Base-by-base conservation (phyloP, 1,139 yeast species). In the Debaryomyces nepalensis region DNA sequence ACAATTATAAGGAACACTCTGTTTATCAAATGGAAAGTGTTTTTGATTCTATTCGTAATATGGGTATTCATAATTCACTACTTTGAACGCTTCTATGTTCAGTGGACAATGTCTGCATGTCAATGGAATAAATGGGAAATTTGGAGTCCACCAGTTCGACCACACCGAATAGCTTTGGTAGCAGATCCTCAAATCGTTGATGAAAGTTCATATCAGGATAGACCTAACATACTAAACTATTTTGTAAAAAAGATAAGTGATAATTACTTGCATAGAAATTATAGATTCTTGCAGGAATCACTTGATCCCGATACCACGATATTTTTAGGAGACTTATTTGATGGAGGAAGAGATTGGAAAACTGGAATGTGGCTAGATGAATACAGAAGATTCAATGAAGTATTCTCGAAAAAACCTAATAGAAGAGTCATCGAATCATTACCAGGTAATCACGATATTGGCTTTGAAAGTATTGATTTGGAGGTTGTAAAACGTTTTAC, bases 361-460 rank as follows among this genome's bases (percentile, higher is more conserved):
- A 57, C 59, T 40, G 48, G 53, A 2, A 69, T 64, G 15, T 93
- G 98, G 97, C 57, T 76, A 26, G 66, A 72, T n/a, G 98, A 93
- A 60, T 84, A 76, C 54, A 57, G 61, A 20, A 68, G 99, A 42
- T 93, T 87, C 61, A 75, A 77, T 53, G 52, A 62, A 2, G 78
- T 93, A 1, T 93, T 87, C 59, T 77, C 79, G 14, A 64, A 64
- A 19, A 56, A 78, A 67, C 49, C 67, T 53, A 64, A 80, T 43
- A 72, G 79, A 40, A 61, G 71, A 22, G 79, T 81, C 3, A 67
- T 80, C 33, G 71, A 77, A 54, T 78, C 84, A 1, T 64, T 93
- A 9, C 97, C 98, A 0, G 99, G 99, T 2, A 93, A 93, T 57
- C 99, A 93, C 60, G 99, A 93, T 60, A 88, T 93, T 51, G 99